A percentile compares a stretch with the other conserved stretches of the same genome.
phyloP scores from a whole-genome alignment of 2,329 filamentous ascomycete genomes.

The Sclerotinia glacialis region DNA sequence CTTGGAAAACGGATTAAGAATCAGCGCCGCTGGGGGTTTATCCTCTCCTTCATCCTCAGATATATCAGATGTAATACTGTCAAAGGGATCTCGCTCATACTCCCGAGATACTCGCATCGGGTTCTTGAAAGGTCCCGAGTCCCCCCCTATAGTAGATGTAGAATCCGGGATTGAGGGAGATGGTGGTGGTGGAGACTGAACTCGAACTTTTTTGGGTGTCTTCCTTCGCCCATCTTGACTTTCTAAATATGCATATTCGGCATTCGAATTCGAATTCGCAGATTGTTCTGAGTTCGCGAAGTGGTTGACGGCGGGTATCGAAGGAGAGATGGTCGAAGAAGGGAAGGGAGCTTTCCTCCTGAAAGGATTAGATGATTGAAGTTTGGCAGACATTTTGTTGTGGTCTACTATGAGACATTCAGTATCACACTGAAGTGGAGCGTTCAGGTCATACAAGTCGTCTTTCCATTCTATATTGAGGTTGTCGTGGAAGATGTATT shows the following conservation, averaged over 20 bases:
- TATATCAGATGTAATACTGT: conserved; percentile 36
- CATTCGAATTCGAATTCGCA: conserved; percentile 21
- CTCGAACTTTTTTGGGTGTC: conserved; percentile 60
- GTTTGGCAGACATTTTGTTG: conserved; percentile 35
- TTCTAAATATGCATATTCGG: conserved; percentile 23
- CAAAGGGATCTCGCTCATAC: conserved; percentile 38
- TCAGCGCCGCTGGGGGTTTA: conserved; percentile 39
- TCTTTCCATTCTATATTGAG: conserved; percentile 13
- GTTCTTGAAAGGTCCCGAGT: conserved; percentile 27
- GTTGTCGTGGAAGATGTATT: conserved; percentile 14
- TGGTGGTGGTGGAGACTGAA: conserved; percentile 62
- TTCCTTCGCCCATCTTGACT: conserved; percentile 31
- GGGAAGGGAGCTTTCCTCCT: conserved; percentile 33
- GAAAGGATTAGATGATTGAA: conserved; percentile 40
- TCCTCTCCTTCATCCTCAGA: conserved; percentile 34
- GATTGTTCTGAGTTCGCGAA: conserved; percentile 16
- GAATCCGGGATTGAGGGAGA: conserved; percentile 50
- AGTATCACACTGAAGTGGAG: conserved; percentile 22
- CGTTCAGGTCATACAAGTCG: conserved; percentile 19
- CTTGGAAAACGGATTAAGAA: conserved; percentile 55
- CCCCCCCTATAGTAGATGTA: conserved; percentile 39
- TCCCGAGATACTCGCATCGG: conserved; percentile 38
- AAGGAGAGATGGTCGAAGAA: conserved; percentile 23
- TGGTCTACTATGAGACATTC: conserved; percentile 21
- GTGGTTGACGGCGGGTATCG: conserved; percentile 25